Base-by-base conservation (phyloP, 1,139 yeast genomes). In the Taphrina pruni region DNA sequence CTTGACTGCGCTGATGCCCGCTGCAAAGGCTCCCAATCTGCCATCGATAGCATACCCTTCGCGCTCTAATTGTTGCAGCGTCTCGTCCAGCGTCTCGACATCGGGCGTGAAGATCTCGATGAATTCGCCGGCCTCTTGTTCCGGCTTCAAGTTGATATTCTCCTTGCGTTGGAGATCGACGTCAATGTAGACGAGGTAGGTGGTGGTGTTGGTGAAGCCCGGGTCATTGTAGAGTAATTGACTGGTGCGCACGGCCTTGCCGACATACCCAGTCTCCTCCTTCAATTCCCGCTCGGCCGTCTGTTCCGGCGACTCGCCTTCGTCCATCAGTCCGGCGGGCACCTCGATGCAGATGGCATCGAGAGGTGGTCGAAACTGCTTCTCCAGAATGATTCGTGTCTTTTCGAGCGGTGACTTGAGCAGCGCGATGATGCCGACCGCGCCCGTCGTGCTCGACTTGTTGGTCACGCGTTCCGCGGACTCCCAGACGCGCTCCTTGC, bases 281-380 rank as follows among this genome's bases (percentile, higher is more conserved):
- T 84, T 82, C 72, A 94, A 80, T 78, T 94, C 99, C 71, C 99
- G 84, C 69, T 87, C 83, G 0, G 98, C 98, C 46, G 97, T 91
- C 2, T 85, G 78, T 73, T 88, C 92, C 51, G 91, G 80, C 1
- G 88, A 78, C 76, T 94, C 99, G 66, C 86, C 84, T 1, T 95
- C 91, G 77, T 94, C 99, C 58, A 94, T 84, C 71, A 94, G 81
- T 0, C 99, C 99, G 0, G 99, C 99, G 0, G 99, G 99, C 75
- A 93, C 84, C 78, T 94, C 99, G 72, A 94, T 87, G 75, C 71
- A 69, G 20, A 57, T 54, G 56, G 61, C 61, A 39, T 60, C 69
- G 12, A 58, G 57, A 12, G 71, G 71, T 17, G 71, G 71, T 8
- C 71, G 51, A 17, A 54, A 69, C 52, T 69, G 71, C 43, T 69